Conservation (phyloP, 805 yeast genomes). For the Teunomyces atbi region DNA sequence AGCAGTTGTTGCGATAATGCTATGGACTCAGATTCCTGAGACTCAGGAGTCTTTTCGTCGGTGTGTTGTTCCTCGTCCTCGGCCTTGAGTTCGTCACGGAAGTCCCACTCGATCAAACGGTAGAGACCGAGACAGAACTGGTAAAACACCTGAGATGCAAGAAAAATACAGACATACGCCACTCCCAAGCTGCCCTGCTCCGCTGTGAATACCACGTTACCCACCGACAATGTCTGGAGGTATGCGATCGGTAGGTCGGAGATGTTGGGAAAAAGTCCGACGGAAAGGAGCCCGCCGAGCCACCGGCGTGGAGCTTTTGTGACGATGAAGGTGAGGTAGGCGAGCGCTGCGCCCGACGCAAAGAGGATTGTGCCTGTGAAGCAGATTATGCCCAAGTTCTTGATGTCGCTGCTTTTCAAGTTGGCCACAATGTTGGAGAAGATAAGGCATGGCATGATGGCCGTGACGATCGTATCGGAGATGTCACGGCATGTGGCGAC, state of each 20-base stretch:
- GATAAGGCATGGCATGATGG: conserved; percentile 71
- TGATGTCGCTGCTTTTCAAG: conserved; percentile 65
- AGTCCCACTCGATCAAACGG: conserved; percentile 68
- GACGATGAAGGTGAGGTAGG: conserved; percentile 42
- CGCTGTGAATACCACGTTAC: conserved; percentile 52
- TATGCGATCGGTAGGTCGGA: conserved; percentile 87
- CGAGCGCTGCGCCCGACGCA: conserved; percentile 47
- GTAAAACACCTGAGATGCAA: conserved; percentile 63
- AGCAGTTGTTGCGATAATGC: neutral
- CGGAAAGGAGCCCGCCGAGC: conserved; percentile 72
- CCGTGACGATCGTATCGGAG: conserved; percentile 65
- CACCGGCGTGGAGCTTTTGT: conserved; percentile 69
- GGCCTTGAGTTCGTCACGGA: conserved; percentile 37
- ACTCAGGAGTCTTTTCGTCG: conserved; percentile 1
- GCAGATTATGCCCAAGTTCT: conserved; percentile 64
- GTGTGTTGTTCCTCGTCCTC: conserved; percentile 7
- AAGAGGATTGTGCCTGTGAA: conserved; percentile 50
- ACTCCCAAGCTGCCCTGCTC: conserved; percentile 71
- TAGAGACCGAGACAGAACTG: conserved; percentile 79
- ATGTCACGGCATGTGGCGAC: conserved; percentile 69
- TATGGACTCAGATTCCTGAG: neutral
- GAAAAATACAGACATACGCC: conserved; percentile 77
- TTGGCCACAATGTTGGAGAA: conserved; percentile 70
- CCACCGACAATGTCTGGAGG: conserved; percentile 65
- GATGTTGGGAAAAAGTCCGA: conserved; percentile 75